Evolutionary conservation across 805 yeast species (phyloP).

Genomic region (Yarrowia deformans): DNA sequence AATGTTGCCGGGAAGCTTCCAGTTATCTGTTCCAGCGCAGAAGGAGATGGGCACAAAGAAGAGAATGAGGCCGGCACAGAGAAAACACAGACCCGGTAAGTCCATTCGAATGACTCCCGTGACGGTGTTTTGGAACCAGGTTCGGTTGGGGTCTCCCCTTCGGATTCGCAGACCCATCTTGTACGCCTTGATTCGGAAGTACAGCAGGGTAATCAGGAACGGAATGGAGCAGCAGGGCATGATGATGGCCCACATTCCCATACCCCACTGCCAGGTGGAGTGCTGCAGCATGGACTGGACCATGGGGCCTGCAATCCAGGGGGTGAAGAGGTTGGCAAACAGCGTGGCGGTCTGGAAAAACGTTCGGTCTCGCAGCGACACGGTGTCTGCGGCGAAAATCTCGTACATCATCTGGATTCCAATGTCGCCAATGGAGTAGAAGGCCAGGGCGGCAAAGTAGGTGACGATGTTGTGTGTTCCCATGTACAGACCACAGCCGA

Average conservation of each 20-base stretch:
- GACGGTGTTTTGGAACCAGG: conserved; percentile 11
- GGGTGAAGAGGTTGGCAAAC: conserved; percentile 52
- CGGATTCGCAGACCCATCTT: conserved; percentile 39
- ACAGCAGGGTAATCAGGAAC: conserved; percentile 42
- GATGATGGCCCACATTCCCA: conserved; percentile 58
- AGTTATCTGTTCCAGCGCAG: conserved; percentile 25
- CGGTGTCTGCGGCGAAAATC: conserved; percentile 51
- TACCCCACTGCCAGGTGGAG: conserved; percentile 62
- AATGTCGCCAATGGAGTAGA: conserved; percentile 52
- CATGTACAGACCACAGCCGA: conserved; percentile 31
- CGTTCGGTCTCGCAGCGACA: conserved; percentile 54
- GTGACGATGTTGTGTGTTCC: conserved; percentile 47
- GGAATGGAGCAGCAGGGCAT: conserved; percentile 52
- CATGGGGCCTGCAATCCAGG: conserved; percentile 53
- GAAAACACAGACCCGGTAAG: conserved; percentile 17
- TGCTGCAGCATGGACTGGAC: conserved; percentile 47
- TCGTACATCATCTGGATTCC: conserved; percentile 52
- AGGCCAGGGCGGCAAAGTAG: conserved; percentile 52
- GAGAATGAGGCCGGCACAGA: conserved; percentile 22
- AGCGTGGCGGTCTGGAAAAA: conserved; percentile 51
- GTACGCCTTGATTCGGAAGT: conserved; percentile 43
- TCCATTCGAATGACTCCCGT: conserved; percentile 17
- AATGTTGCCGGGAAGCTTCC: conserved; percentile 32
- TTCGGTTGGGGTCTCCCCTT: conserved; percentile 32
- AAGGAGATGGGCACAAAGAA: conserved; percentile 33